Evolutionary conservation across 371 early-diverging fungal genomes (phyloP).

Genomic region (Mortierella sp.): DNA sequence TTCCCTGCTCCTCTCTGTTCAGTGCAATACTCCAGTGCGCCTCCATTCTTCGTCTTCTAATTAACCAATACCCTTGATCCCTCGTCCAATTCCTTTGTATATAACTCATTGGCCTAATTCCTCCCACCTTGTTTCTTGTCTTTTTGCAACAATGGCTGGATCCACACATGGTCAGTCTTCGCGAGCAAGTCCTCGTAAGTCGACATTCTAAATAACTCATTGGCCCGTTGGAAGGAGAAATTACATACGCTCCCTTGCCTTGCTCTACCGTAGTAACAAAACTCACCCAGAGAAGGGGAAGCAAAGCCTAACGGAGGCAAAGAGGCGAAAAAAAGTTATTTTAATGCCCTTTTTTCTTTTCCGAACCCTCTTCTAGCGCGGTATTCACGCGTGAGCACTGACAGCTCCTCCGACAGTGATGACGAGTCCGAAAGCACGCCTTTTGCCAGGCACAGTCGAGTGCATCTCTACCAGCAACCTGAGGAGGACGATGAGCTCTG

Average conservation of each 20-base stretch:
- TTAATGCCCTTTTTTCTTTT: background rate
- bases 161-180: constrained; percentile 29
- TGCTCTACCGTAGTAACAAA: background rate
- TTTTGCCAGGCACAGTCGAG: constrained; percentile 43
- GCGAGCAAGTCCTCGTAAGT: constrained; percentile 35
- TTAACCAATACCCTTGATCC: too few relatives aligned
- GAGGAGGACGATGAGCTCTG: constrained; percentile 45
- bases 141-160: constrained; percentile 16
- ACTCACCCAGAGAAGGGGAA: background rate
- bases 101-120: background rate
- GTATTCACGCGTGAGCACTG: constrained; percentile 37
- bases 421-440: constrained; percentile 46
- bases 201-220: background rate
- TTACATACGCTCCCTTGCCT: too few relatives aligned
- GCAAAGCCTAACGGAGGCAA: background rate
- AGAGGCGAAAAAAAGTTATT: background rate
- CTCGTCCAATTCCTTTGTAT: background rate
- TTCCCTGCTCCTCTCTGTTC: background rate
- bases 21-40: background rate
- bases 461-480: constrained; percentile 38
- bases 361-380: constrained; percentile 21
- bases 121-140: background rate
- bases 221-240: constrained; percentile 2
- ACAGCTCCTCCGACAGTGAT: constrained; percentile 52
- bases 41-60: background rate